These are phyloP conservation scores for Ochetophila trinervis DNA, from an alignment of 306 rosid species.

Conservation along the genomic window DNA sequence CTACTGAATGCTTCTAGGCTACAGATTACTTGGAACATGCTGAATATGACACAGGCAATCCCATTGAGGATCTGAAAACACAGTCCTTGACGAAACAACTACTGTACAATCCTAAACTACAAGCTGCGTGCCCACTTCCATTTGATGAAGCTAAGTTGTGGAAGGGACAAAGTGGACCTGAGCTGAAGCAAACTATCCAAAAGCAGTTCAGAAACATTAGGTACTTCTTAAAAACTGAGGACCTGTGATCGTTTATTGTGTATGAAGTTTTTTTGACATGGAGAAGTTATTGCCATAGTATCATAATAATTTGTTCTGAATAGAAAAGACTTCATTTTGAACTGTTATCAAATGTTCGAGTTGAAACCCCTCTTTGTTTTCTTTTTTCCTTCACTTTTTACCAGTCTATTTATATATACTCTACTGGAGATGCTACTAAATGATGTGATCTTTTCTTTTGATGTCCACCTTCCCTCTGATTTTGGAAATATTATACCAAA, in stretches of 20 bases:
- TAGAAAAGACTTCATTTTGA: too few relatives aligned
- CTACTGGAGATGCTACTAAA: background rate
- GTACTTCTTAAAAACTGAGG: slow-evolving; percentile 31
- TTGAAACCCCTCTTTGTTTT: too few relatives aligned
- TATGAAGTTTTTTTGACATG: background rate
- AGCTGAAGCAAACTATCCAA: slow-evolving; percentile 82
- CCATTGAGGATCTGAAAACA: slow-evolving; percentile 71
- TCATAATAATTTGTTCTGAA: background rate
- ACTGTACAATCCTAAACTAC: slow-evolving; percentile 70
- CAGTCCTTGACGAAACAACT: slow-evolving; percentile 76
- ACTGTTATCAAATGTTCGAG: too few relatives aligned
- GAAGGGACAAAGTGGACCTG: slow-evolving; percentile 96
- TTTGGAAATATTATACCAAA: background rate
- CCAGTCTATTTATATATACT: too few relatives aligned
- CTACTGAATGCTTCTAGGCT: slow-evolving; percentile 54
- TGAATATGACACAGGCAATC: slow-evolving; percentile 80
- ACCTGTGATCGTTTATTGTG: slow-evolving; percentile 8
- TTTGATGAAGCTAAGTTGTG: slow-evolving; percentile 97
- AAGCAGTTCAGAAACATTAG: slow-evolving; percentile 93
- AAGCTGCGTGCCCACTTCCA: slow-evolving; percentile 96
- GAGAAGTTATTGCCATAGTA: background rate
- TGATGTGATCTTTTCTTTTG: too few relatives aligned
- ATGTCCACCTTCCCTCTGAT: too few relatives aligned
- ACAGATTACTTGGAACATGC: slow-evolving; percentile 89
- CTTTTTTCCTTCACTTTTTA: too few relatives aligned